Percentiles rank a stretch among this genome's conserved stretches.
These are phyloP conservation scores for Naganishia friedmannii DNA, from an alignment of 768 basidiomycete genomes.

Conservation along the genomic window DNA sequence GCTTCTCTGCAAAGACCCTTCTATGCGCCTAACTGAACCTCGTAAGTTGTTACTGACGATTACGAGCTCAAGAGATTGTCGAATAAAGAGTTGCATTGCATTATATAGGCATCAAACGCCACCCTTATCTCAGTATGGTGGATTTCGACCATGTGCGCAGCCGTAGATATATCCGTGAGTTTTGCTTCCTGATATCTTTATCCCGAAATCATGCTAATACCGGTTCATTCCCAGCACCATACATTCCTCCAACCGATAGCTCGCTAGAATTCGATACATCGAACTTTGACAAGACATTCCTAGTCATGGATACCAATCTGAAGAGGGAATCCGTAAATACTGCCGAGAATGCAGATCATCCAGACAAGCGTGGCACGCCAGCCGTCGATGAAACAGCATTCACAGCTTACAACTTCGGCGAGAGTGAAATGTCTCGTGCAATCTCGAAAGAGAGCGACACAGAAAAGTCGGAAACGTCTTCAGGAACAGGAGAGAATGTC, in stretches of 20 bases:
- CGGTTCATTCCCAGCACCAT: constrained; percentile 63
- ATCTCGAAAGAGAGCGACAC: background rate
- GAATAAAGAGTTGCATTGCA: background rate
- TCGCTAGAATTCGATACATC: constrained; percentile 91
- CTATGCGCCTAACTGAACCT: constrained; percentile 83
- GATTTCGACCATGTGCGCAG: constrained; percentile 36
- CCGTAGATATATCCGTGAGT: constrained; percentile 78
- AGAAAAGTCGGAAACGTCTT: background rate
- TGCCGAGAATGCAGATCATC: constrained; percentile 62
- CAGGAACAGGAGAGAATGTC: background rate
- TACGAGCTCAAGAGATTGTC: background rate
- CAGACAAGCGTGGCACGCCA: too few species aligned
- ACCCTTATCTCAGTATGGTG: constrained; percentile 75
- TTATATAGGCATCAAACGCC: constrained; percentile 65
- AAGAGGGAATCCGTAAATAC: constrained; percentile 53
- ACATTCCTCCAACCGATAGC: constrained; percentile 87
- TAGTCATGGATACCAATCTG: constrained; percentile 89
- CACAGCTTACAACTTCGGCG: constrained; percentile 12
- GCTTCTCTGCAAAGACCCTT: constrained; percentile 91
- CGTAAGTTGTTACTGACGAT: constrained; percentile 50
- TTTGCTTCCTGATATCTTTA: constrained; percentile 44
- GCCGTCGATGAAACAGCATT: constrained; percentile 12
- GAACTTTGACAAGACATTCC: constrained; percentile 95
- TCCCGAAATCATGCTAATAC: constrained; percentile 50
- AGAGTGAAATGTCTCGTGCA: background rate